Evolutionary conservation across 345 rosid genomes (phyloP), one percentile per base, ranked within the genome.

Genomic region (Nephelium lappaceum): DNA sequence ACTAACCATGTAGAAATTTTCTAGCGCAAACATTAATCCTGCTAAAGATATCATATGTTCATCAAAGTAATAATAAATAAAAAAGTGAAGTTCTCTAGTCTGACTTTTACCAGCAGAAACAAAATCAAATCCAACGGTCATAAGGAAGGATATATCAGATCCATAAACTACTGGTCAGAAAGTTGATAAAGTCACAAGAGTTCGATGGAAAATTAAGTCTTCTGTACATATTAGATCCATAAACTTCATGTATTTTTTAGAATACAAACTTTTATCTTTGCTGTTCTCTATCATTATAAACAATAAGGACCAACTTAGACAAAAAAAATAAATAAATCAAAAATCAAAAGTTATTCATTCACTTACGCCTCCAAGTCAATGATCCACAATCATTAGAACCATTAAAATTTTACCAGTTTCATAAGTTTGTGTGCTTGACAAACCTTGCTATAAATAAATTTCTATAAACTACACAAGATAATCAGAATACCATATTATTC

Each of bases 91-190:
- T 72, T 74, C 69, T 43, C 60, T 75, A 36, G 19, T 65, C 72
- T 49, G 64, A 45, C 2, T 6, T 14, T n/a, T 14, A 51, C 49
- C 31, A 75, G 64, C 36, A 45, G 12, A 47, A 38, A 14, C 49
- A 14, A 75, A 66, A 66, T 55, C 41, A 63, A 24, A 74, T 42
- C 11, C 39, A 62, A 19, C 27, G 18, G 69, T 53, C 79, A 36
- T 16, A 25, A 36, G 47, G 66, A 18, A 72, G 42, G 75, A 9
- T 49, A 39, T 53, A 25, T 72, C 31, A 12, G 25, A 53, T 57
- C 43, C 11, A 55, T 19, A 57, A 57, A 57, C 23, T 31, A 53
- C 36, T 10, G 39, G 14, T 53, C 43, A 5, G 36, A 38, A 55
- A 72, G 65, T 12, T 72, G 41, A 72, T n/a, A 11, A 72, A n/a